Evolutionary conservation across 495 filamentous ascomycete species (phyloP), one percentile per base, ranked within the genome.

Genomic region (Neurospora cerealis): DNA sequence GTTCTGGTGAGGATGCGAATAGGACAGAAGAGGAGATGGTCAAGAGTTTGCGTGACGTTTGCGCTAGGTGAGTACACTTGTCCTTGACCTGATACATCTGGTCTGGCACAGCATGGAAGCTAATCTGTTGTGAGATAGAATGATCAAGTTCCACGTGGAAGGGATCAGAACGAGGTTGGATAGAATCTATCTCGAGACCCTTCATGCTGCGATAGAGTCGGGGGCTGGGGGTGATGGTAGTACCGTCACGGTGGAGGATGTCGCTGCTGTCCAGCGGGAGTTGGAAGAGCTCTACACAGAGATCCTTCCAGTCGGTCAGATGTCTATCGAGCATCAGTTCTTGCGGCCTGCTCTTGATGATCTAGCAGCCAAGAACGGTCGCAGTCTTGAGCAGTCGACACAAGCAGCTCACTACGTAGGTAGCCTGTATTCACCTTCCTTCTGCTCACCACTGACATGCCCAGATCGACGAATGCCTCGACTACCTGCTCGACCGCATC

Each of bases 271-370:
- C 32, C 84, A 89, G 76, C 85, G 87, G 48, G 89, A 91, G 72
- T 77, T 91, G 5, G 89, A 89, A 42, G 88, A 89, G 17, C 78
- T 91, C 4, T 90, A 89, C 73, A 85, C 88, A 0, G 89, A 91
- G 73, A 88, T 91, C 74, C 84, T 88, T 15, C 85, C 89, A 3
- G 83, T 91, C 40, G 87, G 89, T 4, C 87, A 91, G 73, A 88
- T 91, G 84, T 87, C 87, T 34, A 84, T 85, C 2, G 86, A 88
- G 77, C 88, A 91, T 72, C 86, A 90, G 76, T 89, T 86, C 75
- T 79, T 87, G 5, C 84, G 88, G 74, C 89, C 87, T 2, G 88
- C 89, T 19, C 80, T 90, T 4, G 81, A 80, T 66, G 76, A 76
- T 9, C 78, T 85, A 4, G 78, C 81, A 11, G 77, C 78, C 10